Evolutionary conservation across 192 early-diverging fungal species (phyloP).

Genomic region (Coemansia javaensis): DNA sequence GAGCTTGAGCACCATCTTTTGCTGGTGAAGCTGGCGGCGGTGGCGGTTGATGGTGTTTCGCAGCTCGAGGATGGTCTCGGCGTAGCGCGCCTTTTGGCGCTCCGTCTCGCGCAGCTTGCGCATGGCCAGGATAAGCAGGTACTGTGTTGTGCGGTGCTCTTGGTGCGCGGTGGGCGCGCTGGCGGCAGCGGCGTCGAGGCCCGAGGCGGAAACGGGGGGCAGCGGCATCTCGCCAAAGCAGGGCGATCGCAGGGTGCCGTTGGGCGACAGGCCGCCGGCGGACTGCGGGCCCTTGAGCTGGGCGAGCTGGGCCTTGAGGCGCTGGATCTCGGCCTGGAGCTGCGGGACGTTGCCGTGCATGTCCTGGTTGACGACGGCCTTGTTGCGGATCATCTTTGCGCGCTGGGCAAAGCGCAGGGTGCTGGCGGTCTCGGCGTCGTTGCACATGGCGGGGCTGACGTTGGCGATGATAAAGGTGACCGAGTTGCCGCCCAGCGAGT

Average conservation of each 20-base stretch:
- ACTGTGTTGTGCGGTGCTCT: conserved; percentile 40
- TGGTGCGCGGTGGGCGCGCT: background rate
- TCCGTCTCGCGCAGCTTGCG: conserved; percentile 50
- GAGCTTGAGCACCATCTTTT: conserved; percentile 42
- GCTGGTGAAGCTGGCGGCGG: conserved; percentile 35
- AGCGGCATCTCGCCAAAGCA: background rate
- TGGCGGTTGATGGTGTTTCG: conserved; percentile 35
- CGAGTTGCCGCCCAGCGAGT: conserved; percentile 67
- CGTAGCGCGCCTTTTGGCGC: conserved; percentile 51
- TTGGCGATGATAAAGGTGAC: conserved; percentile 66
- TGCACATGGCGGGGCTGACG: conserved; percentile 51
- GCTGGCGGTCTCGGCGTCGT: conserved; percentile 58
- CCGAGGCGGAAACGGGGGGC: too few relatives aligned
- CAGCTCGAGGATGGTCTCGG: conserved; percentile 47
- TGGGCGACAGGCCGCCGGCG: background rate
- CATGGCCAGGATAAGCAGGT: conserved; percentile 46
- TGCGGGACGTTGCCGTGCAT: conserved; percentile 62
- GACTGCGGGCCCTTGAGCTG: conserved; percentile 5
- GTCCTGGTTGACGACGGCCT: conserved; percentile 65
- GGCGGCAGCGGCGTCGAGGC: too few relatives aligned
- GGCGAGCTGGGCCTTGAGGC: conserved; percentile 50
- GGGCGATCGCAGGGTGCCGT: background rate
- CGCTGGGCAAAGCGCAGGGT: conserved; percentile 66
- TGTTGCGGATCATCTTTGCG: conserved; percentile 69
- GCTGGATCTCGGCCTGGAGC: conserved; percentile 57